Evolutionary conservation across 2,329 filamentous ascomycete genomes (phyloP), one percentile per base, ranked within the genome.

Genomic region (Neocatenulostroma microsporum): DNA sequence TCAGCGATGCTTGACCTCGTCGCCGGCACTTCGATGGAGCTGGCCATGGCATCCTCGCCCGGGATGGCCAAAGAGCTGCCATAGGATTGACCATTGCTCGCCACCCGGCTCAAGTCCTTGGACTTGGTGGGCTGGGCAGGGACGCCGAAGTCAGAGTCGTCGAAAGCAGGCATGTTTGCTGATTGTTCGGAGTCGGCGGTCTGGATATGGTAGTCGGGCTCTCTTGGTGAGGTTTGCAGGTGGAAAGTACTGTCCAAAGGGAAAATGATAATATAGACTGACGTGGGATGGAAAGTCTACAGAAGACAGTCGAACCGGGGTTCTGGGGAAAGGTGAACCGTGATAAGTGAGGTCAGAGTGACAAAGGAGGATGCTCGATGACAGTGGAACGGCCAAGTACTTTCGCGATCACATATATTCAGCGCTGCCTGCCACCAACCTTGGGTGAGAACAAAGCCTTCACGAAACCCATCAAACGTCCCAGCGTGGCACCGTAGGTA

Each of bases 21-120:
- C 17, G 81, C 80, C 26, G 81, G 80, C 30, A 86, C 70, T 63
- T 85, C 81, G 52, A 85, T 74, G 28, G 77, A 67, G 36, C 69
- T 70, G 19, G 54, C 60, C 30, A 49, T 51, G 35, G 57, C 63
- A 34, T 62, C 48, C 18, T 68, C 67, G 27, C 61, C 62, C 21
- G 71, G 70, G 38, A 69, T 63, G 34, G 60, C 46, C 23, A 72
- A 42, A 34, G 42, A 51, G 39, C 49, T 47, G 38, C 52, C 54
- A 30, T 54, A 51, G 43, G 46, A 57, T 39, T 62, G 51, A 27
- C 46, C 49, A 23, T 21, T 21, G 8, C 29, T 46, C 29, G 40
- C 52, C 23, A 40, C 42, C 29, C 43, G 34, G 37, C 39, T 42
- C 29, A 42, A 38, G 13, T 43, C 36, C 36, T 42, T 47, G n/a